Evolutionary conservation across 148 eudicot species (phyloP), one percentile per base, ranked within the genome.

Genomic region (Spergularia marina): DNA sequence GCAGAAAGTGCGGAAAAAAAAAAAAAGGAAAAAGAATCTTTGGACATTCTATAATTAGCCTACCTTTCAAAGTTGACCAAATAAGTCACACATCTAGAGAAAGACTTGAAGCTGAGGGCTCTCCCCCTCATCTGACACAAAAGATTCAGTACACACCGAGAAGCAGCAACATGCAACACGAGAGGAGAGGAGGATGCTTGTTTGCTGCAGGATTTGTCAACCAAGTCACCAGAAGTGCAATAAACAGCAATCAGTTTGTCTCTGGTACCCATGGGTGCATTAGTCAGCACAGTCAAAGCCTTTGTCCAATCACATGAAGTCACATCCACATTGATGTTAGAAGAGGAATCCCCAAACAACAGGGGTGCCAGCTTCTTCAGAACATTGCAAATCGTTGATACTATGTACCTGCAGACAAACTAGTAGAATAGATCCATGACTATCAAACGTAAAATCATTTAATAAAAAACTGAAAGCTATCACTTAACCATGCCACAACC

Each of bases 11-110:
- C 8, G 12, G 58, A 55, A 36, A 54, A 16, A 34, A 73, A 55
- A 36, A 54, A 16, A 34, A 56, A 10, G 17, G 14, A 55, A 44
- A 4, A n/a, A 40, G 63, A 71, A 66, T 10, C 15, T 55, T 44
- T 9, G 18, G 23, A 71, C 20, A 16, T 53, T 16, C 5, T 47
- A 65, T 56, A 41, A 57, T 54, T 23, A 78, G 59, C 47, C 69
- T 78, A 95, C 99, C 97, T 90, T 80, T 95, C 99, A 55, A 86
- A 80, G 79, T 92, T 95, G 83, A 92, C 82, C 82, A 95, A 61
- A 68, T 71, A 84, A 62, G 80, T 83, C 57, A 85, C 80, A 78
- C 75, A 86, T 16, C 68, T 70, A 52, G 90, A 82, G 53, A 89
- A 86, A 56, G 90, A 86, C 75, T 85, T 84, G 54, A 78, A 71